Percentiles rank a stretch among this genome's conserved stretches.
Conservation (phyloP, 2,329 filamentous ascomycete species). For the Pyricularia pennisetigena region DNA sequence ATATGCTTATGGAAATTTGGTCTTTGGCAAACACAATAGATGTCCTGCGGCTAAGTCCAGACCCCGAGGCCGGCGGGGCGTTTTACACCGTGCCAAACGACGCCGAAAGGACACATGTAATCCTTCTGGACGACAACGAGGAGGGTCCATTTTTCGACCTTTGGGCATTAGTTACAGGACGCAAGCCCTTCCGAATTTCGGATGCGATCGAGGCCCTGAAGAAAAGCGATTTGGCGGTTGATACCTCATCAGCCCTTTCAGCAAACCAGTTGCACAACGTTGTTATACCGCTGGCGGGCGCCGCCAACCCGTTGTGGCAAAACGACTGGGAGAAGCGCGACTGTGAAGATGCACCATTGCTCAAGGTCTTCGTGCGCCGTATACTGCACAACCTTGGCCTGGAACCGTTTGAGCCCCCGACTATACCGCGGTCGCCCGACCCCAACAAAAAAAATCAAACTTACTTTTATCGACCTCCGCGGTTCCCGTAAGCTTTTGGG, state of each 20-base stretch:
- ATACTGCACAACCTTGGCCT: conserved; percentile 20
- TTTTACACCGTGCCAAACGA: conserved; percentile 7
- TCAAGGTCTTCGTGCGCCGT: conserved; percentile 22
- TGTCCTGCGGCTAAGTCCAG: conserved; percentile 8
- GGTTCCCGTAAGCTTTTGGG: conserved; percentile 20
- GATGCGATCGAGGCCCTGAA: conserved; percentile 12
- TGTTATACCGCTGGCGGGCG: conserved; percentile 28
- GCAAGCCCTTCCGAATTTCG: conserved; percentile 17
- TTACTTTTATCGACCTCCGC: conserved; percentile 26
- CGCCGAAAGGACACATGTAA: conserved; percentile 11
- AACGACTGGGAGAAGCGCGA: conserved; percentile 23
- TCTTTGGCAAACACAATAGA: conserved; percentile 11
- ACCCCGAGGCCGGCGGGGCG: conserved; percentile 1
- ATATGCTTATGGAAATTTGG: conserved; percentile 12
- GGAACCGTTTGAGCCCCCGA: neutral
- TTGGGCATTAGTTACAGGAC: conserved; percentile 24
- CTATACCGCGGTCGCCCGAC: neutral
- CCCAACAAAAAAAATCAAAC: conserved; percentile 9
- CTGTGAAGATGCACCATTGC: conserved; percentile 20
- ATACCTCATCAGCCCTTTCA: neutral
- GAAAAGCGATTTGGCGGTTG: neutral
- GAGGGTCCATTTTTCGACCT: conserved; percentile 26
- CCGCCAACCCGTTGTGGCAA: conserved; percentile 30
- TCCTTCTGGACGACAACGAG: conserved; percentile 22
- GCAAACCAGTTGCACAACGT: conserved; percentile 15